These are phyloP conservation scores for Aspergillus fischeri DNA, from an alignment of 2,329 filamentous ascomycete genomes.

Conservation along the genomic window DNA sequence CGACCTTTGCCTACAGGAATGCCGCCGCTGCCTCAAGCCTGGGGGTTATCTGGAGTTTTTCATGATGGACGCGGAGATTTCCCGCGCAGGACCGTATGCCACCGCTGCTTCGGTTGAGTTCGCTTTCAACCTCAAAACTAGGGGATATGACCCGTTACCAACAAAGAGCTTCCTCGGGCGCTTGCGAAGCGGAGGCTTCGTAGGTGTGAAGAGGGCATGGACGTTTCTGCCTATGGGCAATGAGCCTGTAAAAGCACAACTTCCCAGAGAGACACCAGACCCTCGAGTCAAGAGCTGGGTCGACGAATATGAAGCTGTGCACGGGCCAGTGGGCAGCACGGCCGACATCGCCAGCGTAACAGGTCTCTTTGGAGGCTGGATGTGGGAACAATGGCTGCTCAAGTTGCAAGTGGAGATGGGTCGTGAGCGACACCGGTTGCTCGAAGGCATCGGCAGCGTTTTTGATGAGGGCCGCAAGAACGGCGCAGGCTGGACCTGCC, in stretches of 20 bases:
- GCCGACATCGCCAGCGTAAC: constrained; percentile 69
- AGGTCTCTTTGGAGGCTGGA: constrained; percentile 79
- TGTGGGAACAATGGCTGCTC: constrained; percentile 95
- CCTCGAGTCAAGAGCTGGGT: constrained; percentile 34
- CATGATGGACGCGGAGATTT: constrained; percentile 83
- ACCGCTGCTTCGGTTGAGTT: constrained; percentile 88
- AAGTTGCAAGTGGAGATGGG: constrained; percentile 84
- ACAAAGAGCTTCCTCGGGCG: constrained; percentile 77
- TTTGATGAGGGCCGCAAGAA: constrained; percentile 58
- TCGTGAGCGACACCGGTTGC: constrained; percentile 51
- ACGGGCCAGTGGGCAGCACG: constrained; percentile 60
- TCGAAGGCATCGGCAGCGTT: constrained; percentile 55
- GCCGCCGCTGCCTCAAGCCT: constrained; percentile 85
- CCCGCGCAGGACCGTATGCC: constrained; percentile 74
- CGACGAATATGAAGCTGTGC: constrained; percentile 55
- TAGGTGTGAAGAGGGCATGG: constrained; percentile 80
- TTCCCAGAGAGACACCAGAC: constrained; percentile 38
- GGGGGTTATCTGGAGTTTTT: constrained; percentile 90
- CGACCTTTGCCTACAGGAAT: constrained; percentile 78
- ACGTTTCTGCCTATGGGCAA: constrained; percentile 78
- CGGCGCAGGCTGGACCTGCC: constrained; percentile 56
- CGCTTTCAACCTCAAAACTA: constrained; percentile 78
- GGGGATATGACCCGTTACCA: constrained; percentile 82
- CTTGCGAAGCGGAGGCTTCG: constrained; percentile 71
- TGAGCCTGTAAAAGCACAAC: constrained; percentile 44